phyloP scores from a whole-genome alignment of 2,329 filamentous ascomycete genomes.

The Apiospora phragmitis region DNA sequence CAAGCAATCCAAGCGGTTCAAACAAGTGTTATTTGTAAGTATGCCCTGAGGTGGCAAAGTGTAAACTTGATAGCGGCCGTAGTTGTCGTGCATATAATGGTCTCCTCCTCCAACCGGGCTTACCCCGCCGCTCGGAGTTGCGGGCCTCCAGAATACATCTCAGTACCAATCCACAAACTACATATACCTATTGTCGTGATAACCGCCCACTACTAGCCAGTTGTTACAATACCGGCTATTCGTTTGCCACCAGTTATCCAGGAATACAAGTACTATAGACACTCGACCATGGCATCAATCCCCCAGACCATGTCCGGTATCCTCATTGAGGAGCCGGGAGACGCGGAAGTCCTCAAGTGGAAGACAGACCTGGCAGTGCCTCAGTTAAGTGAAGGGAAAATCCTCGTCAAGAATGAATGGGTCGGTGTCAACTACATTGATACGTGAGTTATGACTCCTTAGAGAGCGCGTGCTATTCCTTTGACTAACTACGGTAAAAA shows the following conservation, averaged over 20 bases:
- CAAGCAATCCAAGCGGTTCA: neutral
- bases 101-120: neutral
- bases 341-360: constrained; percentile 70
- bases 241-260: neutral
- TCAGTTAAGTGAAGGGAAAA: constrained; percentile 63
- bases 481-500: neutral
- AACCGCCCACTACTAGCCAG: neutral
- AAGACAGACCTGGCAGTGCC: constrained; percentile 73
- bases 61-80: neutral
- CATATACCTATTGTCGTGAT: neutral
- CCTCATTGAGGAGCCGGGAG: constrained; percentile 70
- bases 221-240: neutral
- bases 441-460: constrained; percentile 48
- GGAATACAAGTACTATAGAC: constrained; percentile 61
- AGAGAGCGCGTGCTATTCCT: too few species aligned
- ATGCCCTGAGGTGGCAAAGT: neutral
- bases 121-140: constrained; percentile 6
- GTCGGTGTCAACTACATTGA: constrained; percentile 89
- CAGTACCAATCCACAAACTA: neutral
- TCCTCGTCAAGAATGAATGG: constrained; percentile 80
- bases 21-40: neutral
- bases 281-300: constrained; percentile 76
- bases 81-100: neutral
- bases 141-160: neutral
- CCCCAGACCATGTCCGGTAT: constrained; percentile 71